Evolutionary conservation across 345 rosid genomes (phyloP), one percentile per base, ranked within the genome.

Genomic region (Nephelium lappaceum): DNA sequence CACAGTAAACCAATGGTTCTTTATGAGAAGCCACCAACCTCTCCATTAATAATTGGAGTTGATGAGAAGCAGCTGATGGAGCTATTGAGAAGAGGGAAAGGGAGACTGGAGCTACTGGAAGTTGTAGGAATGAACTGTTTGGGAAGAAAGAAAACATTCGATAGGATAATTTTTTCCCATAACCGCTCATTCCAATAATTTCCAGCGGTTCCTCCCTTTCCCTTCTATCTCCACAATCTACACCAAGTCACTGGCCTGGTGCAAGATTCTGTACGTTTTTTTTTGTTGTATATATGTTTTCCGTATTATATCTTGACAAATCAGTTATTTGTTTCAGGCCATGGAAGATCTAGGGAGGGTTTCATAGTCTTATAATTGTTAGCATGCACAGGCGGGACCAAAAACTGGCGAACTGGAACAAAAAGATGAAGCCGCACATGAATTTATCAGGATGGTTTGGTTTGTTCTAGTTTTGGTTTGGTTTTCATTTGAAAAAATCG

Each of bases 181-280:
- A 39, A 24, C 78, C 84, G 73, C 83, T 81, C 87, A 76, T 84
- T 81, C 83, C 87, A 19, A 69, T 79, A 71, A 84, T 79, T 84
- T 78, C 83, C 79, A 65, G 64, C 16, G 23, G 81, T 68, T 81
- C 69, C 65, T 79, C 81, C 84, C 87, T 79, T 79, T 84, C 83
- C 82, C 83, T 73, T 55, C 67, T 53, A 42, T n/a, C 80, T 77
- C 77, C 11, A 51, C 27, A 18, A 16, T 68, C 5, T 25, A 18
- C 73, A 45, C 25, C 8, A 15, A 70, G 15, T n/a, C 19, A 19
- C 73, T 6, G 1, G 2, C 45, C 36, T 31, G 36, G 2, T 31
- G 36, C 3, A 31, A 31, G 36, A 31, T 31, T 31, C 36, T 31
- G 36, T 2, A 31, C 36, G 1, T 16, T 11, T 16, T 15, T 31